Evolutionary conservation across 768 basidiomycete genomes (phyloP).

Genomic region (Macrolepiota fuliginosa): DNA sequence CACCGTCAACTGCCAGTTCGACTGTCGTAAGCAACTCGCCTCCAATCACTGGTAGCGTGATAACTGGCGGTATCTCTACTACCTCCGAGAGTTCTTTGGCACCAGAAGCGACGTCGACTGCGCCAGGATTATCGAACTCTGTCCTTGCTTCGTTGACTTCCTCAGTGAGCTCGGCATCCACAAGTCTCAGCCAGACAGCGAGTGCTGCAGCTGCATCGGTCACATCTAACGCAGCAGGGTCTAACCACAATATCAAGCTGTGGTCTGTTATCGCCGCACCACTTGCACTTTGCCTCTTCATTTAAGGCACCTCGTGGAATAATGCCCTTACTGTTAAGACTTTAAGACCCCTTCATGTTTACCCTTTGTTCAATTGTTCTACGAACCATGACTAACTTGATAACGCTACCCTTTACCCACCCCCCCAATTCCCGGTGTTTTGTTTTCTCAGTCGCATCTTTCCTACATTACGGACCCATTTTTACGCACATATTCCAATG

Average conservation of each 20-base stretch:
- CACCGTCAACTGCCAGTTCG: background rate
- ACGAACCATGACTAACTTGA: background rate
- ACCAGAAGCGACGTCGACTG: background rate
- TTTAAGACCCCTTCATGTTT: background rate
- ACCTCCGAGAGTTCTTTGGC: background rate
- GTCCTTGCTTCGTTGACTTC: background rate
- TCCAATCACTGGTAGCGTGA: constrained; percentile 29
- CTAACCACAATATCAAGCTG: background rate
- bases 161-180: background rate
- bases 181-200: background rate
- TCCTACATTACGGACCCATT: constrained; percentile 4
- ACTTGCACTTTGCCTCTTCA: background rate
- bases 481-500: constrained; percentile 5
- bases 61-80: constrained; percentile 23
- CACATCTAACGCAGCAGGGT: constrained; percentile 4
- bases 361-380: background rate
- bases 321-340: background rate
- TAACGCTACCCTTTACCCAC: background rate
- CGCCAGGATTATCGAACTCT: background rate
- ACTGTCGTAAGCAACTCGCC: constrained; percentile 20
- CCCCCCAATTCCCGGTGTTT: background rate
- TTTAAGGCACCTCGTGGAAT: background rate
- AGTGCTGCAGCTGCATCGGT: background rate
- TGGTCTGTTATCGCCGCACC: constrained; percentile 9
- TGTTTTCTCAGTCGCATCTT: constrained; percentile 7